Percentiles rank a stretch among this genome's conserved stretches.
These are phyloP conservation scores for Blastobotrys persicus DNA, from an alignment of 1,139 yeast species.

Conservation along the genomic window DNA sequence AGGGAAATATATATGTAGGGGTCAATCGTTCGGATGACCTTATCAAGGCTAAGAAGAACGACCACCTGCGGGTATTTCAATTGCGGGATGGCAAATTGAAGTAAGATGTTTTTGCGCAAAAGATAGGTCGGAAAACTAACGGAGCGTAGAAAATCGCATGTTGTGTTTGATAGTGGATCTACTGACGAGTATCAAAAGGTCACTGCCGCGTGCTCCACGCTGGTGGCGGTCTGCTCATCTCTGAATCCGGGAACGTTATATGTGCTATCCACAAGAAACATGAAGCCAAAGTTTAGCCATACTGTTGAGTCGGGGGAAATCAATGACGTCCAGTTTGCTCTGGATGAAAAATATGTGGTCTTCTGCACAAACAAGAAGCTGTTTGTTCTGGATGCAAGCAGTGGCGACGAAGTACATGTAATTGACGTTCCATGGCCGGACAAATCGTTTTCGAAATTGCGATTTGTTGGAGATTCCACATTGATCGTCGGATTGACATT, in stretches of 20 bases:
- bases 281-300: slow-evolving; percentile 9
- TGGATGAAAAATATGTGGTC: slow-evolving; percentile 27
- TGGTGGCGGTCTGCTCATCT: slow-evolving; percentile 28
- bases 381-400: slow-evolving; percentile 23
- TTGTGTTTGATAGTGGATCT: slow-evolving; percentile 20
- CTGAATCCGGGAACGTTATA: slow-evolving; percentile 22
- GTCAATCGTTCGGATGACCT: slow-evolving; percentile 64
- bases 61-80: slow-evolving; percentile 66
- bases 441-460: slow-evolving; percentile 52
- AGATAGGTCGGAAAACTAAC: slow-evolving; percentile 13
- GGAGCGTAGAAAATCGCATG: slow-evolving; percentile 11
- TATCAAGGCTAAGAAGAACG: slow-evolving; percentile 61
- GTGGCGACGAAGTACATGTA: slow-evolving; percentile 26
- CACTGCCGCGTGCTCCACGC: slow-evolving; percentile 22
- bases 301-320: slow-evolving; percentile 15
- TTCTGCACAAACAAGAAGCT: slow-evolving; percentile 24
- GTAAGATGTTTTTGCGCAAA: slow-evolving; percentile 8
- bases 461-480: slow-evolving; percentile 53
- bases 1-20: slow-evolving; percentile 59
- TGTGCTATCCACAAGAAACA: slow-evolving; percentile 20
- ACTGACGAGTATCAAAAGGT: slow-evolving; percentile 33
- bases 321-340: slow-evolving; percentile 28
- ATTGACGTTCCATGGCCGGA: slow-evolving; percentile 20
- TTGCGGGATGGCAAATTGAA: slow-evolving; percentile 34
- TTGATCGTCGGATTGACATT: slow-evolving; percentile 56